A percentile compares a stretch with the other conserved stretches of the same genome.
These are phyloP conservation scores for Xylaria multiplex DNA, from an alignment of 2,329 filamentous ascomycete species.

Conservation along the genomic window DNA sequence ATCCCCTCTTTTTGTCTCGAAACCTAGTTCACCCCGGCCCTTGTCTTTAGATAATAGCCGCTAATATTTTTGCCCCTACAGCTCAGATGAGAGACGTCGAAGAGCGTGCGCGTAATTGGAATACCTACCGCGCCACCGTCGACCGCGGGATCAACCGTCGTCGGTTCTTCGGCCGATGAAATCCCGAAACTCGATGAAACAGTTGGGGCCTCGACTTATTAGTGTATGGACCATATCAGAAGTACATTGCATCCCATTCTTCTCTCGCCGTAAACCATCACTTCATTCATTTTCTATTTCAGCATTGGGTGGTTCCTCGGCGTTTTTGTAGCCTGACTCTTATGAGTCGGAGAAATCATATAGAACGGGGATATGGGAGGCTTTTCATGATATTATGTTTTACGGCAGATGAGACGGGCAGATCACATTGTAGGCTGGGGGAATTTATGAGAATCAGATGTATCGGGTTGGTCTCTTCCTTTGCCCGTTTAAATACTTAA, in stretches of 20 bases:
- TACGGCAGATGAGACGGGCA: slow-evolving; percentile 23
- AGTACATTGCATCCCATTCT: neutral
- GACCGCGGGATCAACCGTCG: slow-evolving; percentile 50
- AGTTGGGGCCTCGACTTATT: neutral
- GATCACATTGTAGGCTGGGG: neutral
- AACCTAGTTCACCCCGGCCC: neutral
- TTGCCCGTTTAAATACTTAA: slow-evolving; percentile 5
- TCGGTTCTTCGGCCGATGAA: slow-evolving; percentile 53
- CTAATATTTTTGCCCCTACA: slow-evolving; percentile 41
- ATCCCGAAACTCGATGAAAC: neutral
- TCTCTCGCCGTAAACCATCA: neutral
- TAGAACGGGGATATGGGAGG: slow-evolving; percentile 27
- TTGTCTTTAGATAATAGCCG: neutral
- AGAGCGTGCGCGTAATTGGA: slow-evolving; percentile 62
- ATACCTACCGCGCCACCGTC: slow-evolving; percentile 53
- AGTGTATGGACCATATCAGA: neutral
- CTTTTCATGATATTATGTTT: slow-evolving; percentile 33
- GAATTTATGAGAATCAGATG: neutral
- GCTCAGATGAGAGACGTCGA: slow-evolving; percentile 63
- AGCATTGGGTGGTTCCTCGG: slow-evolving; percentile 27
- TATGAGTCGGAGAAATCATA: slow-evolving; percentile 19
- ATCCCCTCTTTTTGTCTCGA: slow-evolving; percentile 1
- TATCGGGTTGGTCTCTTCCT: neutral
- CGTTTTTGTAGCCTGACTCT: slow-evolving; percentile 6
- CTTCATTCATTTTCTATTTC: neutral